Conservation (phyloP, 169 alveolate species). For the Amoebophrya sp. region DNA sequence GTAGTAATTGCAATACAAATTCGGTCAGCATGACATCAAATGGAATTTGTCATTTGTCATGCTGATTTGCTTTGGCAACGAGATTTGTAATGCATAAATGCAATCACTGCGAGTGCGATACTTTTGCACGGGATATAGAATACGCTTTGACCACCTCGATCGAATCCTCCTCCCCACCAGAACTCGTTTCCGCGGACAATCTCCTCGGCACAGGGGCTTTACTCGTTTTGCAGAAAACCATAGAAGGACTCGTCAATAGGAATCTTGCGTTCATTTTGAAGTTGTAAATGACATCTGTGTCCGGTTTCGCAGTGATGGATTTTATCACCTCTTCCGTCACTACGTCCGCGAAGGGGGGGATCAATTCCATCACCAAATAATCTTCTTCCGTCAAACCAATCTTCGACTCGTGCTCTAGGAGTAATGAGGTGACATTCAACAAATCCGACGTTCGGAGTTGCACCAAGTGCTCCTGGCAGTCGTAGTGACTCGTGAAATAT, state of each 20-base stretch:
- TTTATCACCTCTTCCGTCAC: background rate
- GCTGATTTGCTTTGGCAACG: too few relatives aligned
- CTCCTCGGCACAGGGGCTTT: background rate
- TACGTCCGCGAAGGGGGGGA: background rate
- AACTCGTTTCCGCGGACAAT: background rate
- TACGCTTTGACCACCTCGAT: background rate
- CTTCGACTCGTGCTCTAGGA: background rate
- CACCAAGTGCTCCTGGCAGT: background rate
- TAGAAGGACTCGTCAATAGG: background rate
- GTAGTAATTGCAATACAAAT: too few relatives aligned
- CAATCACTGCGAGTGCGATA: too few relatives aligned
- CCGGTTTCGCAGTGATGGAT: background rate
- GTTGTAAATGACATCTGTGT: background rate
- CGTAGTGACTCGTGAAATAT: slow-evolving; percentile 6
- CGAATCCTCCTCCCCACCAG: background rate
- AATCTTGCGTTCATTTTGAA: background rate
- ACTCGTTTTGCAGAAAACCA: background rate
- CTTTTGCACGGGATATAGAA: too few relatives aligned
- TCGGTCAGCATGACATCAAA: too few relatives aligned
- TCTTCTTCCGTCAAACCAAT: background rate
- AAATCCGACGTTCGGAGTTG: background rate
- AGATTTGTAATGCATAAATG: too few relatives aligned
- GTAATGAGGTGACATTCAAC: background rate
- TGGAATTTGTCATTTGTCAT: too few relatives aligned
- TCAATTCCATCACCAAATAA: background rate